phyloP scores from a whole-genome alignment of 2,329 filamentous ascomycete genomes.

The Monilinia laxa region DNA sequence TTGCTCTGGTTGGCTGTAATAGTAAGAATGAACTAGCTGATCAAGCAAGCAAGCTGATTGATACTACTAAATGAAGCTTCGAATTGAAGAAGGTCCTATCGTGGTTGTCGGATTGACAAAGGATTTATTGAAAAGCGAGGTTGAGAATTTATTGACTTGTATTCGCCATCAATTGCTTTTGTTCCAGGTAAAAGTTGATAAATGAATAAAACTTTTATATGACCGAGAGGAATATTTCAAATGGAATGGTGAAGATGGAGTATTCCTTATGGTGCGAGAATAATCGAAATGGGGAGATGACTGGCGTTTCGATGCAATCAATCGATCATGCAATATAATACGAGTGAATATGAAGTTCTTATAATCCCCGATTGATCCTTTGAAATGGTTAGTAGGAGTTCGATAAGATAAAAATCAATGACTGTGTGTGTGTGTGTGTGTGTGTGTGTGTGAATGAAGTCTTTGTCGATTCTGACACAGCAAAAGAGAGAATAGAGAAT shows the following conservation, averaged over 20 bases:
- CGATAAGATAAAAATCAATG: conserved; percentile 14
- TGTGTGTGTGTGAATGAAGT: conserved; percentile 23
- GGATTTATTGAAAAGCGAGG: conserved; percentile 31
- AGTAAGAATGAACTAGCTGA: conserved; percentile 1
- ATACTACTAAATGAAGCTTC: conserved; percentile 20
- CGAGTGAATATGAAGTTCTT: conserved; percentile 25
- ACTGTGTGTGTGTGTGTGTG: too few relatives aligned
- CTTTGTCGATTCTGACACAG: conserved; percentile 29
- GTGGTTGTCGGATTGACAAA: conserved; percentile 23
- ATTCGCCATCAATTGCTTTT: conserved; percentile 36
- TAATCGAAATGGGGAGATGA: conserved; percentile 22
- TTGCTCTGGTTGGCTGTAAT: conserved; percentile 26
- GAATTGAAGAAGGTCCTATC: conserved; percentile 27
- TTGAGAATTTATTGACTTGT: conserved; percentile 34
- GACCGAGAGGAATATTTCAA: conserved; percentile 17
- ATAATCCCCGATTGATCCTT: conserved; percentile 28
- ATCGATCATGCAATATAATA: conserved; percentile 36
- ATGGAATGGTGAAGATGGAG: conserved; percentile 16
- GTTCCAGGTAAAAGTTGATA: conserved; percentile 12
- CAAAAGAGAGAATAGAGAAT: conserved; percentile 22
- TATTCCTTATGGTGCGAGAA: conserved; percentile 19
- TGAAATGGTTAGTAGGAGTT: conserved; percentile 27
- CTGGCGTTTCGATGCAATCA: conserved; percentile 33
- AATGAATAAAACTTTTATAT: conserved; percentile 24
- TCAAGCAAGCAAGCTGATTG: conserved; percentile 14